Conservation (phyloP, 2,329 filamentous ascomycete genomes). For the Aspergillus ochraceoroseus region DNA sequence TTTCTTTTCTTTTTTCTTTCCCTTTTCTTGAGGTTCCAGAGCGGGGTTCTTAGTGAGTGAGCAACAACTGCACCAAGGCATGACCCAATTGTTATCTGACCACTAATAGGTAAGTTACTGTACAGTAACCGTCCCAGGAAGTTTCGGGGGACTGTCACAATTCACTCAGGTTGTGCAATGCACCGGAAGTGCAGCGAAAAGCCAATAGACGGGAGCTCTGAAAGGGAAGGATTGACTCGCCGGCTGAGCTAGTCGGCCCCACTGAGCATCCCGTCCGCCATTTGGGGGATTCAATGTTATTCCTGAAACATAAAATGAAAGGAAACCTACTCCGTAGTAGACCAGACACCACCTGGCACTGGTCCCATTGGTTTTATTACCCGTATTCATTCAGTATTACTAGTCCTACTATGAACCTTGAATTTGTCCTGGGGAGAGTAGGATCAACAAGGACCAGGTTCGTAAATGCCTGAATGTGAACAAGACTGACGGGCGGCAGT, state of each 20-base stretch:
- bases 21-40: no score
- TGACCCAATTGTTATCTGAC: constrained; percentile 5
- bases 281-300: constrained; percentile 17
- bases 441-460: constrained; percentile 11
- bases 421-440: neutral
- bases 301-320: constrained; percentile 13
- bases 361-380: constrained; percentile 10
- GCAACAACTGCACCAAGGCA: neutral
- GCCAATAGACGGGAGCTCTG: constrained; percentile 17
- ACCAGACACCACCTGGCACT: no score
- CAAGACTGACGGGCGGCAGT: constrained; percentile 4
- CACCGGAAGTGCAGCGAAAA: constrained; percentile 13
- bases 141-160: no score
- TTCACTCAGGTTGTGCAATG: constrained; percentile 13
- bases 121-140: no score
- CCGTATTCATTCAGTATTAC: no score
- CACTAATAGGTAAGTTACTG: constrained; percentile 11
- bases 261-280: constrained; percentile 24
- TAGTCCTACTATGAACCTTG: no score
- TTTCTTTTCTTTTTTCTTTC: constrained; percentile 11
- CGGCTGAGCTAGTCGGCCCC: constrained; percentile 24
- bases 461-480: constrained; percentile 4
- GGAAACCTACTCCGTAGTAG: no score
- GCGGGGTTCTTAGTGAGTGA: constrained; percentile 14
- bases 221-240: constrained; percentile 22